Percentiles rank a stretch among this genome's conserved stretches.
These are phyloP conservation scores for Tolypocladium inflatum DNA, from an alignment of 2,329 filamentous ascomycete genomes.

Conservation along the genomic window DNA sequence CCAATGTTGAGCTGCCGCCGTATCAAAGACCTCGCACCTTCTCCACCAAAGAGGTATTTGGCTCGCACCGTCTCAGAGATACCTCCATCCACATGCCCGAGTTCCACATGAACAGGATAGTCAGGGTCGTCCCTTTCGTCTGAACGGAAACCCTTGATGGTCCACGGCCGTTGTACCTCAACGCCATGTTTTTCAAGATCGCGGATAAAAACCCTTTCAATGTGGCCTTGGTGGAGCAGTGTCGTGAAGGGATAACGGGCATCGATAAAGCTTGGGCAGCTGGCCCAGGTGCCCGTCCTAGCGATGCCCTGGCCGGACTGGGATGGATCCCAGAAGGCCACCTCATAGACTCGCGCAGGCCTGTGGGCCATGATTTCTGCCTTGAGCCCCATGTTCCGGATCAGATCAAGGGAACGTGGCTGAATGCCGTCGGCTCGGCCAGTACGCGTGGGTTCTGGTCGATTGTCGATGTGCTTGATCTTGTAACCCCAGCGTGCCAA, in stretches of 20 bases:
- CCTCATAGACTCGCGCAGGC: conserved; percentile 76
- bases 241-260: conserved; percentile 63
- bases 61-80: conserved; percentile 55
- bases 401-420: conserved; percentile 75
- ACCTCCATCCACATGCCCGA: conserved; percentile 69
- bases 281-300: conserved; percentile 69
- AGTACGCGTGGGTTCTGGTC: conserved; percentile 72
- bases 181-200: conserved; percentile 55
- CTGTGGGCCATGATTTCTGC: conserved; percentile 78
- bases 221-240: conserved; percentile 60
- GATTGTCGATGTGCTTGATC: conserved; percentile 91
- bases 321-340: conserved; percentile 63
- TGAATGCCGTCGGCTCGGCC: conserved; percentile 89
- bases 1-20: conserved; percentile 58
- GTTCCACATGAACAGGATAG: conserved; percentile 72
- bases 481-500: conserved; percentile 89
- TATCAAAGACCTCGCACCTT: conserved; percentile 60
- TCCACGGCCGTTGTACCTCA: conserved; percentile 55
- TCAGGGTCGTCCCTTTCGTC: conserved; percentile 45
- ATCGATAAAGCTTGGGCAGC: conserved; percentile 76
- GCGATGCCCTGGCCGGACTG: conserved; percentile 46
- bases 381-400: conserved; percentile 86
- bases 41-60: conserved; percentile 64
- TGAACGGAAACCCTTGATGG: conserved; percentile 50
- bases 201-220: conserved; percentile 59